Conservation (phyloP, 192 early-diverging fungal species). For the Coemansia sp. region DNA sequence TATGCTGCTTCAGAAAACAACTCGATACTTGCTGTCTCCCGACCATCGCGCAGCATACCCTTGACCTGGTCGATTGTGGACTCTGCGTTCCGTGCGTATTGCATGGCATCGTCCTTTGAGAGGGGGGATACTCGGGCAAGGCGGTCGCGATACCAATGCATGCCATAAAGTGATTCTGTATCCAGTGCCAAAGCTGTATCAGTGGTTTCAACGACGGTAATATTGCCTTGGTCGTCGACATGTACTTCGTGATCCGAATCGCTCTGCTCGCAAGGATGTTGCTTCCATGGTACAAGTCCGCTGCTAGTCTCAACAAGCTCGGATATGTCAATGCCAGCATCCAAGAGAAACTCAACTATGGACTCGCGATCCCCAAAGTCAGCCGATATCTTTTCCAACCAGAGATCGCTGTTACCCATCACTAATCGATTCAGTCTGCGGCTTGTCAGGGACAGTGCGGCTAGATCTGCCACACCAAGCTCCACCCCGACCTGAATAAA, state of each 20-base stretch:
- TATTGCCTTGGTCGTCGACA: not conserved
- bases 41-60: slow-evolving; percentile 44
- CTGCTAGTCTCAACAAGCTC: slow-evolving; percentile 23
- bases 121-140: slow-evolving; percentile 31
- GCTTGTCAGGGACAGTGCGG: slow-evolving; percentile 33
- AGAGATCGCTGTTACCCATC: slow-evolving; percentile 30
- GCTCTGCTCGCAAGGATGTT: not conserved
- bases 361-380: slow-evolving; percentile 51
- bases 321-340: slow-evolving; percentile 46
- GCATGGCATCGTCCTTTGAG: slow-evolving; percentile 22
- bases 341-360: slow-evolving; percentile 37
- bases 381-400: slow-evolving; percentile 42
- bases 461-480: slow-evolving; percentile 28
- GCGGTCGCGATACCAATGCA: slow-evolving; percentile 46
- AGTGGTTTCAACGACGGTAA: not conserved
- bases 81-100: slow-evolving; percentile 26
- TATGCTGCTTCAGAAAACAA: slow-evolving; percentile 40
- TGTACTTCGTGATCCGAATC: not conserved
- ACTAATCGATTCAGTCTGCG: slow-evolving; percentile 25
- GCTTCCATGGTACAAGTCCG: slow-evolving; percentile 37
- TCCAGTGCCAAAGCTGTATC: not conserved
- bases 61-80: slow-evolving; percentile 33
- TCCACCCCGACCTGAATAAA: slow-evolving; percentile 41
- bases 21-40: slow-evolving; percentile 19
- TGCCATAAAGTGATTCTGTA: slow-evolving; percentile 1